These are phyloP conservation scores for Ceratocystis lukuohia DNA, from an alignment of 2,329 filamentous ascomycete genomes.

Conservation along the genomic window DNA sequence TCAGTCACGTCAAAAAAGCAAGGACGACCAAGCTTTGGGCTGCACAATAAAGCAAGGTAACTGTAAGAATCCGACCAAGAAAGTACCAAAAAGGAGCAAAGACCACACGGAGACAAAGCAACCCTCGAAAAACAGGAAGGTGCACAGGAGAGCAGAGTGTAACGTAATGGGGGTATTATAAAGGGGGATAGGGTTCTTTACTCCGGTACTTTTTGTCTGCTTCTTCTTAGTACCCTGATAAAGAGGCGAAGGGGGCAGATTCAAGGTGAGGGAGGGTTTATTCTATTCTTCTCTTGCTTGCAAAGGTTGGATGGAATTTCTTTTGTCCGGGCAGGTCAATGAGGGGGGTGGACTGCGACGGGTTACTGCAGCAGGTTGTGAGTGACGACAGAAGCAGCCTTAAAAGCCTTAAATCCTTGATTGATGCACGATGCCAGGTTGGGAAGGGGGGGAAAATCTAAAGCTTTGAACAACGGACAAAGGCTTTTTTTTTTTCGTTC, in stretches of 20 bases:
- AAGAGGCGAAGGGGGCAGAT: not conserved
- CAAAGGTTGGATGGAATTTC: too few relatives aligned
- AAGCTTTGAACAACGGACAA: not conserved
- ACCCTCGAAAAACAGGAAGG: not conserved
- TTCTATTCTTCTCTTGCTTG: too few relatives aligned
- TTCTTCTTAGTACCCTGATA: not conserved
- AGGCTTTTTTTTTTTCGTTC: slow-evolving; percentile 4
- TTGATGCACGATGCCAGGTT: not conserved
- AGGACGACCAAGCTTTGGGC: not conserved
- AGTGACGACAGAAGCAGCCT: not conserved
- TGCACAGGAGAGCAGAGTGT: not conserved
- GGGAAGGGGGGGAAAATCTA: not conserved
- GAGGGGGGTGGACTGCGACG: not conserved
- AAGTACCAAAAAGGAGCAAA: slow-evolving; percentile 7
- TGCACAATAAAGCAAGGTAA: not conserved
- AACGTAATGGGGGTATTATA: slow-evolving; percentile 1
- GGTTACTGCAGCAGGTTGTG: not conserved
- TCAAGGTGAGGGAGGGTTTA: too few relatives aligned
- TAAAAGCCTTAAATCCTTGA: not conserved
- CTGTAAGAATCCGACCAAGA: not conserved
- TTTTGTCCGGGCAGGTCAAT: not conserved
- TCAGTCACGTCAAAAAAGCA: slow-evolving; percentile 1
- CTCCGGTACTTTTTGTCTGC: not conserved
- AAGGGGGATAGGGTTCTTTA: not conserved
- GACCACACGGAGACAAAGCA: not conserved